phyloP scores from a whole-genome alignment of 768 basidiomycete genomes.

The Podaxis mareebaensis region DNA sequence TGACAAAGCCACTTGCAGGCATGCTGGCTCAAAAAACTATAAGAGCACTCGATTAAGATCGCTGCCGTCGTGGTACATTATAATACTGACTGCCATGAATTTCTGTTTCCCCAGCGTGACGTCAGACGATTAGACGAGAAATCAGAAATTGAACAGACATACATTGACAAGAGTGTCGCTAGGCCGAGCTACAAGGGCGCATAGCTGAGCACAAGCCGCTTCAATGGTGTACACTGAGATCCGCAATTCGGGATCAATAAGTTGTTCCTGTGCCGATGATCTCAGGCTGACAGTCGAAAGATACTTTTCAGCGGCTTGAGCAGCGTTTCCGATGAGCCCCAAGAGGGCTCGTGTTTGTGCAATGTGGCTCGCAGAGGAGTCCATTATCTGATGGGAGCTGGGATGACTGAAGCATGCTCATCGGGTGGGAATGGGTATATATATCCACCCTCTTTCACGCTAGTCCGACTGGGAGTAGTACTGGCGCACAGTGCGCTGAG shows the following conservation, averaged over 20 bases:
- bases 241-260: slow-evolving; percentile 27
- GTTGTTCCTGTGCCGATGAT: slow-evolving; percentile 25
- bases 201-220: slow-evolving; percentile 36
- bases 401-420: neutral
- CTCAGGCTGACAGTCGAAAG: slow-evolving; percentile 27
- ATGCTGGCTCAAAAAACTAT: slow-evolving; percentile 33
- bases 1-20: slow-evolving; percentile 33
- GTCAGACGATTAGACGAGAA: neutral
- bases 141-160: slow-evolving; percentile 10
- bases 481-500: too few species aligned
- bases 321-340: slow-evolving; percentile 22
- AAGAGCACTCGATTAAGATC: neutral
- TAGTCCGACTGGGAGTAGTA: neutral
- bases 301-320: slow-evolving; percentile 25
- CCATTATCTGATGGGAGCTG: neutral
- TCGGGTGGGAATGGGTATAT: neutral
- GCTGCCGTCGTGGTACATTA: neutral
- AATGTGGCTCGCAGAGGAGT: neutral
- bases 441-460: neutral
- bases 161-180: slow-evolving; percentile 32
- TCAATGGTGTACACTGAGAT: slow-evolving; percentile 33
- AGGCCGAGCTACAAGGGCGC: slow-evolving; percentile 30
- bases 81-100: slow-evolving; percentile 18
- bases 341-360: slow-evolving; percentile 20
- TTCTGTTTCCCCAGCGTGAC: slow-evolving; percentile 6